phyloP scores from a whole-genome alignment of 2,329 filamentous ascomycete genomes.

The Chaetomiaceae sp. region DNA sequence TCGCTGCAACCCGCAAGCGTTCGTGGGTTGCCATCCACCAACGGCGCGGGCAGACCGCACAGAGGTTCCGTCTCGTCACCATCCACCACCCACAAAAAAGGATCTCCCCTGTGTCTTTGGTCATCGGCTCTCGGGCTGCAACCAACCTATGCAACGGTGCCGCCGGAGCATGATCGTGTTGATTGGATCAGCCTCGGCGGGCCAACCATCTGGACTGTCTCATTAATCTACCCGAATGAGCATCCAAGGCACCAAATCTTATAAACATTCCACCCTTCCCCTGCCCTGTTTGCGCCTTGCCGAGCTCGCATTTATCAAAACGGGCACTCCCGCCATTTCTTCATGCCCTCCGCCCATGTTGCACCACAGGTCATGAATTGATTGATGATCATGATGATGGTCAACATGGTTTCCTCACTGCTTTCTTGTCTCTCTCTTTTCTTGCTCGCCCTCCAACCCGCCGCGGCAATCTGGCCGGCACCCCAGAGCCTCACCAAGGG shows the following conservation, averaged over 20 bases:
- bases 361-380: constrained; percentile 8
- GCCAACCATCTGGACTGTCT: constrained; percentile 9
- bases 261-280: constrained; percentile 2
- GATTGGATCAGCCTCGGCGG: constrained; percentile 9
- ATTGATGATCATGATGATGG: no score
- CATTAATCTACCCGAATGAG: constrained; percentile 11
- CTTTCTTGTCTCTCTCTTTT: constrained; percentile 36
- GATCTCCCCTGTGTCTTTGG: background rate
- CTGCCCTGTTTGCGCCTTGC: background rate
- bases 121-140: constrained; percentile 7
- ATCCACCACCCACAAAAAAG: background rate
- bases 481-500: constrained; percentile 50
- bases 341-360: background rate
- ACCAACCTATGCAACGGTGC: constrained; percentile 15
- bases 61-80: background rate
- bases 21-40: constrained; percentile 1
- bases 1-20: background rate
- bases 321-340: background rate
- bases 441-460: constrained; percentile 39
- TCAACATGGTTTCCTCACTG: constrained; percentile 26
- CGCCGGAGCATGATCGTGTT: background rate
- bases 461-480: constrained; percentile 55
- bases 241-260: background rate
- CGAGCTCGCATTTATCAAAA: background rate
- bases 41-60: background rate